Evolutionary conservation across 2,329 filamentous ascomycete genomes (phyloP).

Genomic region (Alternaria alternata): DNA sequence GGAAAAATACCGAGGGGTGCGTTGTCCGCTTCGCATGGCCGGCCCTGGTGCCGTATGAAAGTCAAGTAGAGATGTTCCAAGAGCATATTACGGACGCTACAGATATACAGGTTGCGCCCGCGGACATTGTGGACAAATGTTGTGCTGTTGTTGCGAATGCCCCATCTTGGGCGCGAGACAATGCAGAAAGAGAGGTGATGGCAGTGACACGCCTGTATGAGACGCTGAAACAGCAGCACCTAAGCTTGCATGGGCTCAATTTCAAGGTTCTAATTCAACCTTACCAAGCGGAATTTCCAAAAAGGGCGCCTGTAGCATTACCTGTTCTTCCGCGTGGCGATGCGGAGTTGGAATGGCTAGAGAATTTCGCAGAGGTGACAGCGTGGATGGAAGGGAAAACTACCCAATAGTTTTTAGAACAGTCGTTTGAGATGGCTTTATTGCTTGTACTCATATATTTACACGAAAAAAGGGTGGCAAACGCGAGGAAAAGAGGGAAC

Average conservation of each 20-base stretch:
- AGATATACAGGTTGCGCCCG: background rate
- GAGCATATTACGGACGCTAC: background rate
- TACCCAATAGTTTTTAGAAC: background rate
- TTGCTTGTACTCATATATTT: background rate
- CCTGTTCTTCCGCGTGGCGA: slow-evolving; percentile 5
- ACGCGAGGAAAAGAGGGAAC: background rate
- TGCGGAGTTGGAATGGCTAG: slow-evolving; percentile 12
- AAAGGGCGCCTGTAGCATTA: background rate
- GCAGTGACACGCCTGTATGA: background rate
- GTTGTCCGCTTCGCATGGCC: slow-evolving; percentile 13
- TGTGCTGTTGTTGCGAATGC: background rate
- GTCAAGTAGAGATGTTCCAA: slow-evolving; percentile 7
- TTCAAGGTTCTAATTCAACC: background rate
- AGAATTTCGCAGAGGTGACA: slow-evolving; percentile 5
- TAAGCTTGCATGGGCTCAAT: background rate
- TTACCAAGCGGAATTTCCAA: background rate
- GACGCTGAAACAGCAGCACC: background rate
- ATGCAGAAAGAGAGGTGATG: background rate
- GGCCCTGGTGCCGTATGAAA: slow-evolving; percentile 20
- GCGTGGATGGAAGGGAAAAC: slow-evolving; percentile 9
- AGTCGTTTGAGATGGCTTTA: background rate
- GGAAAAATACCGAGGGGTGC: background rate
- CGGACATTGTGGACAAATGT: background rate
- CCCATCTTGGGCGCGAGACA: background rate
- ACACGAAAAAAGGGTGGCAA: background rate